A percentile compares a stretch with the other conserved stretches of the same genome.
Conservation (phyloP, 257 asterid genomes). For the Buddleja alternifolia region DNA sequence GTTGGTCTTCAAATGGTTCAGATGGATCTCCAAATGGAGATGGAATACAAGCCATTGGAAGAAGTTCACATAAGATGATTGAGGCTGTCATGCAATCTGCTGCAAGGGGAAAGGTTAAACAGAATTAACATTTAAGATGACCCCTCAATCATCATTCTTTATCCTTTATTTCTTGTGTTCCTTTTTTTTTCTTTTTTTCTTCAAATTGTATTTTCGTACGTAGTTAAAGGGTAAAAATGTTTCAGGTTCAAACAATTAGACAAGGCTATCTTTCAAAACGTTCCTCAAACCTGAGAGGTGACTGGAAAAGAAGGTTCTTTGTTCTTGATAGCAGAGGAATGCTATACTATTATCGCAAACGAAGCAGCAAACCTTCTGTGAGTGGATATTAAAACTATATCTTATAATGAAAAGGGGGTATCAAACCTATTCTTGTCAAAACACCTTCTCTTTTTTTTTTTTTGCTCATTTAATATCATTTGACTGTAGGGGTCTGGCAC, state of each 20-base stretch:
- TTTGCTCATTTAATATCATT: slow-evolving; percentile 16
- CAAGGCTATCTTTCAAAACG: slow-evolving; percentile 99
- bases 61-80: slow-evolving; percentile 99
- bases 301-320: slow-evolving; percentile 99
- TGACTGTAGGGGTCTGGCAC: slow-evolving; percentile 72
- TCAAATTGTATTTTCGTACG: slow-evolving; percentile 18
- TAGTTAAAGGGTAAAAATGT: slow-evolving; percentile 45
- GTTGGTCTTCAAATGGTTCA: slow-evolving; percentile 86
- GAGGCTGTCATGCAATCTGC: slow-evolving; percentile 99
- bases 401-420: neutral
- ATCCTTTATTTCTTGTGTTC: slow-evolving; percentile 1
- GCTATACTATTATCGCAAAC: slow-evolving; percentile 97
- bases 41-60: slow-evolving; percentile 95
- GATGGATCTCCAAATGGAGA: slow-evolving; percentile 98
- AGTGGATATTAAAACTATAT: slow-evolving; percentile 44
- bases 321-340: slow-evolving; percentile 99
- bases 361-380: slow-evolving; percentile 96
- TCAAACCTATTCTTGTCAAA: slow-evolving; percentile 3
- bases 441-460: neutral
- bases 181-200: slow-evolving; percentile 8
- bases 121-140: slow-evolving; percentile 22
- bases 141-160: slow-evolving; percentile 19
- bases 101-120: slow-evolving; percentile 89
- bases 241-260: slow-evolving; percentile 98
- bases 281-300: slow-evolving; percentile 94